Conservation (phyloP, 306 rosid species). For the Malus sieversii region DNA sequence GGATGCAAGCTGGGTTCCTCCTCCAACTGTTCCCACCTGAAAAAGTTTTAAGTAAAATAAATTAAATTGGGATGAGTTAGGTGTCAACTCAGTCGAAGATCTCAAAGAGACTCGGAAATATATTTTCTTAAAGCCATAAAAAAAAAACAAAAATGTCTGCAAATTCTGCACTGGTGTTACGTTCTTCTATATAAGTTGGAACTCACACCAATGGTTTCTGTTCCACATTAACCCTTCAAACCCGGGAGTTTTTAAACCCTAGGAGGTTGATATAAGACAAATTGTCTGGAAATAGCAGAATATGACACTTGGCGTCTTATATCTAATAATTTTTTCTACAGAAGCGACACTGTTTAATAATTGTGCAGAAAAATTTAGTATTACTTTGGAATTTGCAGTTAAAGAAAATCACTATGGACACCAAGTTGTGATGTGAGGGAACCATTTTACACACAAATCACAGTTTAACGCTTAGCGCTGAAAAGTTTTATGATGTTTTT, state of each 20-base stretch:
- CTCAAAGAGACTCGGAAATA: background rate
- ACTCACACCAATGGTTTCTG: too few relatives aligned
- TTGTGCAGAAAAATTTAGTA: too few relatives aligned
- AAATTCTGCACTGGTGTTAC: background rate
- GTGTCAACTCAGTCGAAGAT: background rate
- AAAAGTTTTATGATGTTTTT: too few relatives aligned
- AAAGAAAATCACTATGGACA: too few relatives aligned
- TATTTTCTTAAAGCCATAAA: background rate
- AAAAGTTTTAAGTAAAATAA: background rate
- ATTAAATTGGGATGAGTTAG: background rate
- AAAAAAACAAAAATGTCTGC: background rate
- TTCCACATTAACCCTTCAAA: background rate
- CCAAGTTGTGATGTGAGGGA: too few relatives aligned
- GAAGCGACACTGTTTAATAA: too few relatives aligned
- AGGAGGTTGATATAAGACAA: background rate
- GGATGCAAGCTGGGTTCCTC: conserved; percentile 20
- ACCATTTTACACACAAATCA: too few relatives aligned
- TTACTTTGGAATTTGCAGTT: too few relatives aligned
- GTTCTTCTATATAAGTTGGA: background rate
- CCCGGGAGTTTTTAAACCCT: background rate
- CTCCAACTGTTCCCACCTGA: conserved; percentile 25
- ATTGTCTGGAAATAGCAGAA: background rate
- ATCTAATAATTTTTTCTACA: too few relatives aligned
- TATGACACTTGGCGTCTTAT: too few relatives aligned
- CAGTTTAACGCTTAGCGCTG: too few relatives aligned